Conservation (phyloP, 139 green algal genomes). For the Coelastrella sp. region DNA sequence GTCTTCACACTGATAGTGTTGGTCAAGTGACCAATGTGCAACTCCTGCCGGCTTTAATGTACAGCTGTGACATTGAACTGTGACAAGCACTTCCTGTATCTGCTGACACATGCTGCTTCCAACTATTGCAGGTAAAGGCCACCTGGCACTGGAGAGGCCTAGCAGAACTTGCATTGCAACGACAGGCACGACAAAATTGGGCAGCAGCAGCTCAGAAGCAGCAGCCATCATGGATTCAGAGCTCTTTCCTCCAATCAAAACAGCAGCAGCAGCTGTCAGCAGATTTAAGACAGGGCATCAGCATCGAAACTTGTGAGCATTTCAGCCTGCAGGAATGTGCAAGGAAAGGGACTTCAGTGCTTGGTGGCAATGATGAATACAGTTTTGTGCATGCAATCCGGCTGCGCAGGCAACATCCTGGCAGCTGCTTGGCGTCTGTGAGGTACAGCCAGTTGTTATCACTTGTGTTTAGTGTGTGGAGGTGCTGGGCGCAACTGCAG, state of each 20-base stretch:
- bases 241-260: too few species aligned
- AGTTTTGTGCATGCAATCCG: background rate
- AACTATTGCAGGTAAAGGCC: conserved; percentile 7
- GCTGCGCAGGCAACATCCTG: background rate
- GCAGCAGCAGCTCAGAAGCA: background rate
- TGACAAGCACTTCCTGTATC: background rate
- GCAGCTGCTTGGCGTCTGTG: background rate
- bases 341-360: too few species aligned
- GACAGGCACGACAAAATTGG: background rate
- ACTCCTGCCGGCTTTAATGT: too few species aligned
- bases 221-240: too few species aligned
- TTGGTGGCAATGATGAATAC: too few species aligned
- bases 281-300: too few species aligned
- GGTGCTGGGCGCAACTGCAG: background rate
- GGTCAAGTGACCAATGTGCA: too few species aligned
- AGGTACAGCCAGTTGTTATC: background rate
- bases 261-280: too few species aligned
- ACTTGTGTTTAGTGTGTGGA: background rate
- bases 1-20: background rate
- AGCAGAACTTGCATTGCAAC: conserved; percentile 12
- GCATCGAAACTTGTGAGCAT: too few species aligned
- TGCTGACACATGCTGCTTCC: background rate
- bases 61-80: background rate
- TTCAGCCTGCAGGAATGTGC: too few species aligned
- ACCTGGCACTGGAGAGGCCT: conserved; percentile 6